Base-by-base conservation (phyloP, 257 asterid genomes). In the Paulownia fortunei region DNA sequence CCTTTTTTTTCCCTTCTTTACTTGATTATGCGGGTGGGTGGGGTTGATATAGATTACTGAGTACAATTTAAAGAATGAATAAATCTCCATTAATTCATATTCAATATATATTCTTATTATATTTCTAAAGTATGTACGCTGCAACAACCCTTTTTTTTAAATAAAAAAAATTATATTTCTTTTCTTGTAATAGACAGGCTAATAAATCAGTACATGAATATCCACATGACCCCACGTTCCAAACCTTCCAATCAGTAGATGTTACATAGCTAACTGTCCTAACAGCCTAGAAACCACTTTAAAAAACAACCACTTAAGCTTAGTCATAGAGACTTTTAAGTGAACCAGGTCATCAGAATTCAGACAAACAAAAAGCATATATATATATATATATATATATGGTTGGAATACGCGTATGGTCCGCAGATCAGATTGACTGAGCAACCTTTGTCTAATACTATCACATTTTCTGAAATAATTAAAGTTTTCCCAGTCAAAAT, bases 211-310 rank as follows among this genome's bases (percentile, higher is more conserved):
- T 65, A n/a, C n/a, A n/a, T n/a, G n/a, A 55, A 79, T 80, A 78
- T 82, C 79, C 93, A 76, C 88, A 87, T 80, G 90, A 84, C 72
- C 79, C 87, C 91, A 82, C 87, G 87, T 89, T 89, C 86, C 63
- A 61, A 58, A 58, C 76, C 70, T 49, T 67, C 81, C 84, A 83
- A 79, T 80, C 82, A 80, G 83, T 37, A 81, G 75, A 80, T 72
- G 80, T 80, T 76, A 74, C 79, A 63, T 41, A 82, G 83, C 92
- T 87, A 86, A 84, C 88, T 73, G 83, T 79, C 82, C 60, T 69
- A 83, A 77, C 86, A 81, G 76, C 76, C 82, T 41, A 75, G 5
- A 78, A 77, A 69, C 46, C 87, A 80, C 84, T 85, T 82, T 70
- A 62, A 70, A 76, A n/a, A n/a, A 55, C 62, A 55, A 55, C 62